Evolutionary conservation across 257 asterid genomes (phyloP).

Genomic region (Anisodus acutangulus): DNA sequence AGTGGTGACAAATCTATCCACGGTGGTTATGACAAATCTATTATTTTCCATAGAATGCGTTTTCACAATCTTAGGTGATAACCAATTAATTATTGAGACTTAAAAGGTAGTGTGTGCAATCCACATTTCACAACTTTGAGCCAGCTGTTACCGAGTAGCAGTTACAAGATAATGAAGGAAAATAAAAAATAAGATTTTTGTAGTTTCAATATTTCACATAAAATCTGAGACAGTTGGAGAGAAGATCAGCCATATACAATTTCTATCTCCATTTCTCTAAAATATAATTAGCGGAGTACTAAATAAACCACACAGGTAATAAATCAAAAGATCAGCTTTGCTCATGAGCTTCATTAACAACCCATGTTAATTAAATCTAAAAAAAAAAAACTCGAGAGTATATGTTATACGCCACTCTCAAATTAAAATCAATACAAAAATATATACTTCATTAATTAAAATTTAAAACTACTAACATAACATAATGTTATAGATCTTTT

Average conservation of each 20-base stretch:
- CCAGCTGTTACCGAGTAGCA: slow-evolving; percentile 14
- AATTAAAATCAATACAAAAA: background rate
- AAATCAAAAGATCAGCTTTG: background rate
- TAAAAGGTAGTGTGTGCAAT: background rate
- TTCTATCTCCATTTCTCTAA: background rate
- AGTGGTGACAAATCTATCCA: no score
- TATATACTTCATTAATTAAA: background rate
- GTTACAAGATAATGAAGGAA: background rate
- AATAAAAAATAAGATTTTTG: background rate
- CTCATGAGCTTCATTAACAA: background rate
- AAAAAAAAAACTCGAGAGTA: no score
- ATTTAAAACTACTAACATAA: background rate
- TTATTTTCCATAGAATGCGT: no score
- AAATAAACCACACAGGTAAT: background rate
- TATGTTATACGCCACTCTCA: no score
- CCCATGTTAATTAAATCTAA: slow-evolving; percentile 6
- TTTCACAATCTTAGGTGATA: no score
- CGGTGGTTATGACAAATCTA: no score
- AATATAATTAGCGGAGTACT: background rate
- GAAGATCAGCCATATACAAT: slow-evolving; percentile 7
- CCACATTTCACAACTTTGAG: background rate
- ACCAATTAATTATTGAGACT: no score
- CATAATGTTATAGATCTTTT: slow-evolving; percentile 15
- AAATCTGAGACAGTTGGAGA: slow-evolving; percentile 4
- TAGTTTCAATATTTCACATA: background rate